phyloP scores from a whole-genome alignment of 306 rosid genomes.

The Ceratonia siliqua region DNA sequence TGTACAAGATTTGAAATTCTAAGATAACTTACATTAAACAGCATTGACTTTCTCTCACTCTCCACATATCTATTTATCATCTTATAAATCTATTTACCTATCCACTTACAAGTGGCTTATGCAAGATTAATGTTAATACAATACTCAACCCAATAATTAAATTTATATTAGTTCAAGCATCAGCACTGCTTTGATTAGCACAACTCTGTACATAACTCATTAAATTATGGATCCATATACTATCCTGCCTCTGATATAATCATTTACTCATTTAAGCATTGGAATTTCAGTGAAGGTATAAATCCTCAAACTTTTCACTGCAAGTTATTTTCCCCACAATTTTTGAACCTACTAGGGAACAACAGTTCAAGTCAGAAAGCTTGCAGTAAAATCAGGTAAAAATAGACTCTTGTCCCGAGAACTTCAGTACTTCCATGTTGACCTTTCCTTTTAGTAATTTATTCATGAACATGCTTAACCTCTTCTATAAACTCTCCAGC shows the following conservation, averaged over 20 bases:
- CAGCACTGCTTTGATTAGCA: slow-evolving; percentile 6
- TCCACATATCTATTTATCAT: not conserved
- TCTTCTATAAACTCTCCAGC: slow-evolving; percentile 13
- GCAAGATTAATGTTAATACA: not conserved
- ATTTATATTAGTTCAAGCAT: not conserved
- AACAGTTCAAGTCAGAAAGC: slow-evolving; percentile 10
- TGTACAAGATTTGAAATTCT: slow-evolving; percentile 27
- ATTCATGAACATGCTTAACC: not conserved
- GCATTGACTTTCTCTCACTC: slow-evolving; percentile 9
- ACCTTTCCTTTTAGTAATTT: not conserved
- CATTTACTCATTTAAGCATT: not conserved
- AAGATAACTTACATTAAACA: not conserved
- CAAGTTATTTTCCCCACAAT: not conserved
- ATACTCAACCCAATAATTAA: not conserved
- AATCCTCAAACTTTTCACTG: not conserved
- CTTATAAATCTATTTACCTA: not conserved
- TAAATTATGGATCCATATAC: not conserved
- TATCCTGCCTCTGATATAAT: slow-evolving; percentile 6
- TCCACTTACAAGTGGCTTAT: slow-evolving; percentile 5
- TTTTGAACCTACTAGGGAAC: not conserved
- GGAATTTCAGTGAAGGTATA: not conserved
- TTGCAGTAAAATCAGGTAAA: not conserved
- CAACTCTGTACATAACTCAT: slow-evolving; percentile 1
- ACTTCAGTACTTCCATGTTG: not conserved
- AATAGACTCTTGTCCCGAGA: not conserved